phyloP scores from a whole-genome alignment of 768 basidiomycete species.

The Suillus alpinus region DNA sequence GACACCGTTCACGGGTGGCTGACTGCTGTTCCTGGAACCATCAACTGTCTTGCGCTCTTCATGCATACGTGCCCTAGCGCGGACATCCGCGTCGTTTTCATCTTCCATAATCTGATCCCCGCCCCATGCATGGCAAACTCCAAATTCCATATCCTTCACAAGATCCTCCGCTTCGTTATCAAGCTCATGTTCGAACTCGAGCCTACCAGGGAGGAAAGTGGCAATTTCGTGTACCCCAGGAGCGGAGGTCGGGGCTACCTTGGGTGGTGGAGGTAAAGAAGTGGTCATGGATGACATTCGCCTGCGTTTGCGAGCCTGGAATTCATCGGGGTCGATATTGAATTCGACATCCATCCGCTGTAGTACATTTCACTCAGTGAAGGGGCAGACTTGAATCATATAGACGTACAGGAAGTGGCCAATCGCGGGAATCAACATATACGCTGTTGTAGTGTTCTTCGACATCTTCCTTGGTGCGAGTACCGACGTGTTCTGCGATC shows the following conservation, averaged over 20 bases:
- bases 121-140: slow-evolving; percentile 79
- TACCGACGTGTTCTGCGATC: slow-evolving; percentile 92
- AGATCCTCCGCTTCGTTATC: slow-evolving; percentile 97
- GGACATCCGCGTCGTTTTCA: slow-evolving; percentile 72
- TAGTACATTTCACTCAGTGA: slow-evolving; percentile 9
- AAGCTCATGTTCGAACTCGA: slow-evolving; percentile 96
- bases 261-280: slow-evolving; percentile 53
- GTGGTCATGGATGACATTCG: slow-evolving; percentile 81
- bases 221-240: slow-evolving; percentile 92
- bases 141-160: slow-evolving; percentile 95
- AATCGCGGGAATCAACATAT: slow-evolving; percentile 75
- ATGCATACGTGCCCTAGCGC: slow-evolving; percentile 41
- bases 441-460: slow-evolving; percentile 82
- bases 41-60: slow-evolving; percentile 35
- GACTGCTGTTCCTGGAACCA: slow-evolving; percentile 19
- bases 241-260: slow-evolving; percentile 80
- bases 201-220: slow-evolving; percentile 91
- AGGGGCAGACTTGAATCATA: slow-evolving; percentile 6
- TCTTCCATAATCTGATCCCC: slow-evolving; percentile 82
- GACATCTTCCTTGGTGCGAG: slow-evolving; percentile 90
- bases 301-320: slow-evolving; percentile 85
- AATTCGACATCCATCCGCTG: slow-evolving; percentile 55
- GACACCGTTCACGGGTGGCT: slow-evolving; percentile 19
- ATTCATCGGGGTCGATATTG: slow-evolving; percentile 73
- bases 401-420: slow-evolving; percentile 77